Conservation (phyloP, 2,329 filamentous ascomycete genomes). For the Colletotrichum sp. region DNA sequence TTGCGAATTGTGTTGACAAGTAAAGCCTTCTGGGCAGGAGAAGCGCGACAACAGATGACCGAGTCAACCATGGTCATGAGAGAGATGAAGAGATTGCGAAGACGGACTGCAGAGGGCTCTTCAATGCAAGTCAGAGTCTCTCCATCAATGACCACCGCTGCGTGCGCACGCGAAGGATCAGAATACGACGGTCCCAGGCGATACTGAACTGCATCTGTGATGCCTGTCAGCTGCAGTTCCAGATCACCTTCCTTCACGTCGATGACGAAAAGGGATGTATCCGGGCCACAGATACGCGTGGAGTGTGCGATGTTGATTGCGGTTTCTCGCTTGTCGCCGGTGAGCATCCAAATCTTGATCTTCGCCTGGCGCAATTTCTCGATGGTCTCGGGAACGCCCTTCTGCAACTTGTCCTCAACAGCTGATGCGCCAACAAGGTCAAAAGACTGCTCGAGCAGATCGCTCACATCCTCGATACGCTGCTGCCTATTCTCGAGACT, state of each 20-base stretch:
- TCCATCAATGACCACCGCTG: conserved; percentile 84
- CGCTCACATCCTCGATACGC: conserved; percentile 78
- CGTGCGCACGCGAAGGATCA: conserved; percentile 51
- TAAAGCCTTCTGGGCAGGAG: conserved; percentile 85
- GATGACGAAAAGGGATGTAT: conserved; percentile 79
- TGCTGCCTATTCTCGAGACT: conserved; percentile 77
- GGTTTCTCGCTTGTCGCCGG: conserved; percentile 87
- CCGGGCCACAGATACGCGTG: conserved; percentile 69
- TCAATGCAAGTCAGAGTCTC: conserved; percentile 79
- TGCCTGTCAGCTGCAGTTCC: conserved; percentile 66
- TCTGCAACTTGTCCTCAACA: conserved; percentile 88
- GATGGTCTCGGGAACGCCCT: conserved; percentile 86
- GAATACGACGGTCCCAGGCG: conserved; percentile 45
- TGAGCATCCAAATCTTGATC: conserved; percentile 93
- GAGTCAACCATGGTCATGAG: conserved; percentile 82
- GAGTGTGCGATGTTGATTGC: conserved; percentile 89
- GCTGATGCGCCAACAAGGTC: conserved; percentile 84
- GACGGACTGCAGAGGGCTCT: conserved; percentile 44
- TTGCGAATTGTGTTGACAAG: conserved; percentile 81
- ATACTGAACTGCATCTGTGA: conserved; percentile 67
- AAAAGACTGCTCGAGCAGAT: conserved; percentile 77
- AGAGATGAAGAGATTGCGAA: conserved; percentile 72
- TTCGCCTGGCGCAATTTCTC: conserved; percentile 82
- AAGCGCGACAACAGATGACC: conserved; percentile 91
- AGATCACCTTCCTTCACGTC: conserved; percentile 69